Conservation (phyloP, 371 early-diverging fungal genomes). For the Mortierella sp. region DNA sequence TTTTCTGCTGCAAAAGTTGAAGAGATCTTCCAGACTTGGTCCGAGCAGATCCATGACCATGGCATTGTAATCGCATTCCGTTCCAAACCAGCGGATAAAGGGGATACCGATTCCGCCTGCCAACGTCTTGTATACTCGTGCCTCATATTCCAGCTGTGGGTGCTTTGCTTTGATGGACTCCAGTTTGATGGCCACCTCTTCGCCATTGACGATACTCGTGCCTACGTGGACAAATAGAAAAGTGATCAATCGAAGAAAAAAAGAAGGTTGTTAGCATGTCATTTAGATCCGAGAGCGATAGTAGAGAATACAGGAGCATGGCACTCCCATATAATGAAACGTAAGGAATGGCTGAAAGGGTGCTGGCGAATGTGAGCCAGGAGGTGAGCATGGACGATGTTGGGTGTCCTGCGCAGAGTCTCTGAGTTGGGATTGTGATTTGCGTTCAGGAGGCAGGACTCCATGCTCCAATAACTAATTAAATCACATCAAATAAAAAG, state of each 20-base stretch:
- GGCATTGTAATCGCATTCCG: constrained; percentile 93
- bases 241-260: not conserved
- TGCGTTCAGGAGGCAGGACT: constrained; percentile 26
- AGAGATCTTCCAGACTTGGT: constrained; percentile 98
- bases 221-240: constrained; percentile 71
- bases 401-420: constrained; percentile 8
- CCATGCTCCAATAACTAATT: constrained; percentile 8
- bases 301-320: too few species aligned
- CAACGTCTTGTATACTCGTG: constrained; percentile 93
- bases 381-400: constrained; percentile 14
- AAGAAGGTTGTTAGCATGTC: not conserved
- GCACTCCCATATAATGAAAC: not conserved
- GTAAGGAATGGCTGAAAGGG: not conserved
- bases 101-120: constrained; percentile 97
- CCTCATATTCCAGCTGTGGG: constrained; percentile 98
- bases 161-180: constrained; percentile 94
- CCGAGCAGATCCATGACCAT: constrained; percentile 99
- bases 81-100: constrained; percentile 93
- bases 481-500: constrained; percentile 12
- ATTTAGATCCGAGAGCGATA: too few species aligned
- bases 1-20: constrained; percentile 97
- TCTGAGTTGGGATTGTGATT: constrained; percentile 1
- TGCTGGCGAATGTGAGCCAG: constrained; percentile 21
- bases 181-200: constrained; percentile 97
- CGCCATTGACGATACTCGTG: constrained; percentile 90